Conservation (phyloP, 257 asterid species). For the Solanum tacnaense region DNA sequence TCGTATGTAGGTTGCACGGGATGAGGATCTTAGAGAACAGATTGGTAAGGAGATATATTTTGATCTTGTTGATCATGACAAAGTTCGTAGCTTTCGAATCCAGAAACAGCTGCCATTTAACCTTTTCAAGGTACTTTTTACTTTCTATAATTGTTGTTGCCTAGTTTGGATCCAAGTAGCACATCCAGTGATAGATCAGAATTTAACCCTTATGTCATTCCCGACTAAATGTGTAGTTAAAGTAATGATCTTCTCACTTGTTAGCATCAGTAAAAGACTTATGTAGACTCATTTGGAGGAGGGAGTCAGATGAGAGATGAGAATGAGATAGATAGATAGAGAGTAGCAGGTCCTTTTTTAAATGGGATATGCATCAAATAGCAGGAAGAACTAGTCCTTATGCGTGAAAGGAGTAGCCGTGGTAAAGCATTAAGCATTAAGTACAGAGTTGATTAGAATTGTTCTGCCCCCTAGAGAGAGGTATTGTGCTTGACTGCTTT, state of each 20-base stretch:
- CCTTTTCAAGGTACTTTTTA: constrained; percentile 64
- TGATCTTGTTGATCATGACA: constrained; percentile 97
- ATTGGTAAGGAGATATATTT: constrained; percentile 85
- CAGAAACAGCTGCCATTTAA: constrained; percentile 78
- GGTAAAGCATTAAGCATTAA: not conserved
- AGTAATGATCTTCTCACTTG: not conserved
- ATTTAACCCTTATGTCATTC: not conserved
- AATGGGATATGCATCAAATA: not conserved
- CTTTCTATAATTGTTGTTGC: not conserved
- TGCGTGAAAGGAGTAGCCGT: not conserved
- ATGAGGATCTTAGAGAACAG: constrained; percentile 83
- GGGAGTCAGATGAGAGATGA: not conserved
- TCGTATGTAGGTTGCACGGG: constrained; percentile 79
- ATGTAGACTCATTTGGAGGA: not conserved
- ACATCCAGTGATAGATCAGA: not conserved
- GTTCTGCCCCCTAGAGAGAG: not conserved
- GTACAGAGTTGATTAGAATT: not conserved
- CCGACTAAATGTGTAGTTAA: not conserved
- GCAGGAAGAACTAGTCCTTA: not conserved
- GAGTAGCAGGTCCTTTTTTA: not conserved
- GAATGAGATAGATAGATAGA: not conserved
- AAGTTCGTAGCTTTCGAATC: constrained; percentile 84
- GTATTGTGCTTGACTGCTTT: not conserved
- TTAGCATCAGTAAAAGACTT: not conserved
- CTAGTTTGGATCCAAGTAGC: not conserved